Conservation (phyloP, 805 yeast species). For the Kazachstania bromeliacearum region DNA sequence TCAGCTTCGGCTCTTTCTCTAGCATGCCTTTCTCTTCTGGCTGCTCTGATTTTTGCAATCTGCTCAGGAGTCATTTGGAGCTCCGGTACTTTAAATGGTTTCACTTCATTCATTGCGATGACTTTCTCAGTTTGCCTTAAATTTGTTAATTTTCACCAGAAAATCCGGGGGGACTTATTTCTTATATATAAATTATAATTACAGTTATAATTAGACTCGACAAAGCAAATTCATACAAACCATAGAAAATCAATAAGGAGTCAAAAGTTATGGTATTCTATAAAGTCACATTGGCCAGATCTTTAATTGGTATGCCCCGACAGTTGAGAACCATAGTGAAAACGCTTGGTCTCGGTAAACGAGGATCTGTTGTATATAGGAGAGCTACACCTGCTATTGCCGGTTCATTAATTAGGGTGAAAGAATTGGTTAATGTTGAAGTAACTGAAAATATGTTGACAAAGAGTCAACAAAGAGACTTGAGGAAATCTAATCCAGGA, state of each 20-base stretch:
- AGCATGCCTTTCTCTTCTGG: constrained; percentile 38
- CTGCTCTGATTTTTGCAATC: constrained; percentile 12
- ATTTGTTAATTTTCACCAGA: too few relatives aligned
- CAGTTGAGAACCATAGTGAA: constrained; percentile 52
- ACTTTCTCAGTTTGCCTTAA: neutral
- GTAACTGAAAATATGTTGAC: constrained; percentile 47
- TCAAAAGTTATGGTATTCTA: constrained; percentile 34
- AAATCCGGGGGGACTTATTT: too few relatives aligned
- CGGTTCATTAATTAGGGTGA: constrained; percentile 72
- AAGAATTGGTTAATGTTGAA: constrained; percentile 80
- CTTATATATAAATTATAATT: too few relatives aligned
- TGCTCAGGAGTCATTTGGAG: constrained; percentile 6
- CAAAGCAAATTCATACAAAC: too few relatives aligned
- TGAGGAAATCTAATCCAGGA: constrained; percentile 59
- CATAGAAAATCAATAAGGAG: neutral
- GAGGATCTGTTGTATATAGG: constrained; percentile 69
- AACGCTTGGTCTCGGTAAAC: constrained; percentile 63
- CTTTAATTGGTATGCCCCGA: constrained; percentile 79
- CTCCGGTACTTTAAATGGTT: constrained; percentile 5
- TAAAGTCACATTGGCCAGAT: constrained; percentile 68
- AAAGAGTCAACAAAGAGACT: constrained; percentile 41
- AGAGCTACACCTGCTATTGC: constrained; percentile 70
- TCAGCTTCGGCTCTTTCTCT: constrained; percentile 6
- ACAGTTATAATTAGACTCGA: too few relatives aligned
- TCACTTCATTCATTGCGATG: neutral